Base-by-base conservation (phyloP, 163 green algal species). In the Chloroidium sp. region DNA sequence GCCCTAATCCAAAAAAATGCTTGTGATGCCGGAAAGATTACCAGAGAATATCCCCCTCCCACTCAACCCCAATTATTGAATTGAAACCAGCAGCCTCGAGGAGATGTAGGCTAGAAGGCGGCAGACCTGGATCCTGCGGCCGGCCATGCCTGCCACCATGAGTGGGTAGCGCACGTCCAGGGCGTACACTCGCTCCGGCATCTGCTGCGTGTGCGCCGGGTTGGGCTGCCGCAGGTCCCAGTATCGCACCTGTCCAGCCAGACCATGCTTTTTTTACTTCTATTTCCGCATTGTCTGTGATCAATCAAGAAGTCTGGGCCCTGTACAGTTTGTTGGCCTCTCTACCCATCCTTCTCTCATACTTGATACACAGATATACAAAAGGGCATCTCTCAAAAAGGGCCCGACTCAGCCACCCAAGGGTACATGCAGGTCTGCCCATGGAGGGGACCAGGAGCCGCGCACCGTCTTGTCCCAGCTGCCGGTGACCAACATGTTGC, bases 381-480 rank as follows among this genome's bases (percentile, higher is more conserved):
- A 72, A 6, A 6, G 6, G 67, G 69, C 69, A 77, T 57, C 57
- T 77, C 74, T 58, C 74, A 77, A 77, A 62, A 77, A 57, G 57
- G 74, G 57, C 61, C 69, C 69, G 57, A n/a, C 4, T 57, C 3
- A 14, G 2, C 4, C 2, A 4, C 57, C 69, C 3, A 76, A n/a
- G 67, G 8, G 67, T n/a, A 74, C 8, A n/a, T 8, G 8, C 8
- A 74, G 10, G 67, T 74, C 76, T 91, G 85, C 87, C 36, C 36
- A 36, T 36, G 36, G 36, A 36, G 36, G 36, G 36, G 36, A 36
- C 36, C 36, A 36, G 36, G 36, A 36, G 36, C 36, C 36, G 84
- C 93, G 84, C 89, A 97, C 78, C 2, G 92, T 97, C 79, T 95
- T 96, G 89, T 99, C 95, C 95, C 95, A 98, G 69, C 90, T 91